Evolutionary conservation across 2,329 filamentous ascomycete species (phyloP).

Genomic region (Fusarium sp.): DNA sequence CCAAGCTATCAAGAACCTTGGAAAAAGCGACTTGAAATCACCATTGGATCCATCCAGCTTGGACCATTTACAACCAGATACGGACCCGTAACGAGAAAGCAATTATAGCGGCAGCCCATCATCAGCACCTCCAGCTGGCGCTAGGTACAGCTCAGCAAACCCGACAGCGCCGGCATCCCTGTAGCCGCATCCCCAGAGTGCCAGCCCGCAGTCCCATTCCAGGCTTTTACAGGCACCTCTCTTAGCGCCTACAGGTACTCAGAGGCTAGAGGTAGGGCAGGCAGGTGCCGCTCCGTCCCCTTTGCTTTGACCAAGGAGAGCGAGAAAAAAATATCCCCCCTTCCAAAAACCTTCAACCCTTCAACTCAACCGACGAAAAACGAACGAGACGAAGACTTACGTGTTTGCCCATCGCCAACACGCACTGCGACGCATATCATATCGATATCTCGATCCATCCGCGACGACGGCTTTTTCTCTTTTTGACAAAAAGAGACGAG

Average conservation of each 20-base stretch:
- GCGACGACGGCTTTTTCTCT: conserved; percentile 24
- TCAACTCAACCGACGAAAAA: conserved; percentile 41
- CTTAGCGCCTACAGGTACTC: conserved; percentile 24
- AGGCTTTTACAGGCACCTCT: conserved; percentile 7
- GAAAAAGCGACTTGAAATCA: not conserved
- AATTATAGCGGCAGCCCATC: conserved; percentile 29
- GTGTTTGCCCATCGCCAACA: conserved; percentile 44
- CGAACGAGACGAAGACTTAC: conserved; percentile 41
- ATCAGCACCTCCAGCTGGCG: conserved; percentile 13
- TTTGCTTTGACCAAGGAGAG: not conserved
- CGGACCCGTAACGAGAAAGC: not conserved
- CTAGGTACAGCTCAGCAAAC: conserved; percentile 24
- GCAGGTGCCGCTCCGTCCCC: not conserved
- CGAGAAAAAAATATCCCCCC: conserved; percentile 35
- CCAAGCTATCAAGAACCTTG: conserved; percentile 14
- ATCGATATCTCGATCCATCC: conserved; percentile 32
- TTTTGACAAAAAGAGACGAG: conserved; percentile 1
- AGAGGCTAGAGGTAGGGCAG: not conserved
- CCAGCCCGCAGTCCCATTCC: conserved; percentile 28
- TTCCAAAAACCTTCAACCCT: conserved; percentile 44
- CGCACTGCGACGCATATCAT: conserved; percentile 33
- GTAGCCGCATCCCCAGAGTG: conserved; percentile 26
- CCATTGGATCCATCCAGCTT: not conserved
- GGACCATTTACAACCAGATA: not conserved
- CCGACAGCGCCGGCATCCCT: conserved; percentile 26